These are phyloP conservation scores for Fusarium sp. DNA, from an alignment of 2,329 filamentous ascomycete species.

Conservation along the genomic window DNA sequence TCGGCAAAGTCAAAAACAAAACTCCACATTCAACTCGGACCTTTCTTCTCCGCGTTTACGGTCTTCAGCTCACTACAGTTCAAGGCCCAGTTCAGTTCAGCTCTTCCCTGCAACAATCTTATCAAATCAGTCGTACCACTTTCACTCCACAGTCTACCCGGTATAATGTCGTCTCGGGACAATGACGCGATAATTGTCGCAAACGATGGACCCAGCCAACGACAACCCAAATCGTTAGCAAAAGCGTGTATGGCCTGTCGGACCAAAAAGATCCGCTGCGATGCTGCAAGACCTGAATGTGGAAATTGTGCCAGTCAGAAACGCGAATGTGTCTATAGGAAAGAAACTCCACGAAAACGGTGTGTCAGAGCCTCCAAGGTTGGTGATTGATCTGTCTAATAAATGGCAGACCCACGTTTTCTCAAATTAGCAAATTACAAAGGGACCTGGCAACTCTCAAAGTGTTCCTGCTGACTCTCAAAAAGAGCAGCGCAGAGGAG, in stretches of 20 bases:
- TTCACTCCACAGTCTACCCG: background rate
- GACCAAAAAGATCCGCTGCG: slow-evolving; percentile 18
- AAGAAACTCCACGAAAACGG: slow-evolving; percentile 14
- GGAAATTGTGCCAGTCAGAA: slow-evolving; percentile 1
- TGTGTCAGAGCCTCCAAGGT: background rate
- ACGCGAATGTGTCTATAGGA: slow-evolving; percentile 5
- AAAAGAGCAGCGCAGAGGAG: background rate
- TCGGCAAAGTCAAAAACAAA: background rate
- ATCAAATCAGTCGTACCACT: no score
- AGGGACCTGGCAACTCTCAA: background rate
- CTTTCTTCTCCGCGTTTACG: background rate
- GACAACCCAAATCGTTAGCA: slow-evolving; percentile 10
- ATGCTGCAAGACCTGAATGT: slow-evolving; percentile 4
- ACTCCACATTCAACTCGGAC: background rate
- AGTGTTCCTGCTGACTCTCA: slow-evolving; percentile 7
- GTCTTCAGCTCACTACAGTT: background rate
- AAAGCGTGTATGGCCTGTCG: slow-evolving; percentile 13
- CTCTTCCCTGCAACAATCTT: no score
- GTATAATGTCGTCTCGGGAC: background rate
- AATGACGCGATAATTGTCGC: background rate
- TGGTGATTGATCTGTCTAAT: background rate
- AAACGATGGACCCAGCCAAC: background rate
- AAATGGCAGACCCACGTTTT: slow-evolving; percentile 5
- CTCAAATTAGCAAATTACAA: slow-evolving; percentile 7
- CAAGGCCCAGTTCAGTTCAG: no score